Base-by-base conservation (phyloP, 768 basidiomycete species). In the Calocybe indica region DNA sequence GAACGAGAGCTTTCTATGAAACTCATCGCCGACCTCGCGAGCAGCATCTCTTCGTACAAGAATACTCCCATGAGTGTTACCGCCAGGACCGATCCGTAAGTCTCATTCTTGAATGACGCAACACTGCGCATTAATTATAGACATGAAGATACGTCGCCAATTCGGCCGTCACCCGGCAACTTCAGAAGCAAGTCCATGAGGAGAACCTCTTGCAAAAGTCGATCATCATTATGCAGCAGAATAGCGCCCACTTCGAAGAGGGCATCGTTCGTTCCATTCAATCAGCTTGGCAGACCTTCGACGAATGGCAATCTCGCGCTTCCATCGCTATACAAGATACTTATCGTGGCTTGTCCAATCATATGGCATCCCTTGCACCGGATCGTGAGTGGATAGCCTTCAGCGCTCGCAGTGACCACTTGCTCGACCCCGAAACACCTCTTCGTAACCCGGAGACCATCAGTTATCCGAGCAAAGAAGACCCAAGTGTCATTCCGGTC, bases 191-290 rank as follows among this genome's bases (percentile, higher is more conserved):
- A 69, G 90, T 97, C 39, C 83, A 92, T 67, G 95, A 96, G 68
- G 96, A 99, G 68, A 99, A 99, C 62, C 83, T 93, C 0, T 82
- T 99, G 10, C 95, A 99, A 68, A 99, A 98, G 64, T 90, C 87
- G 2, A 89, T 97, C 59, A 84, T 99, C 60, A 94, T 99, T 64
- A 97, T 95, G 82, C 95, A 99, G 58, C 92, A 94, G 55, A 95
- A 95, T 63, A 89, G 86, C 11, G 95, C 94, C 14, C 86, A 94
- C 62, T 99, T 99, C 57, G 96, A 98, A 66, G 89, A 92, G 55
- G 94, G 93, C 45, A 90, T 99, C 57, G 92, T 99, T 28, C 88
- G 90, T 50, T 83, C 92, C 2, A 80, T 99, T 52, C 92, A 98
- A 65, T 93, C 92, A 13, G 92, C 96, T 0, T 99, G 96, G 96